phyloP scores from a whole-genome alignment of 805 yeast species.

The Monosporozyma unispora region DNA sequence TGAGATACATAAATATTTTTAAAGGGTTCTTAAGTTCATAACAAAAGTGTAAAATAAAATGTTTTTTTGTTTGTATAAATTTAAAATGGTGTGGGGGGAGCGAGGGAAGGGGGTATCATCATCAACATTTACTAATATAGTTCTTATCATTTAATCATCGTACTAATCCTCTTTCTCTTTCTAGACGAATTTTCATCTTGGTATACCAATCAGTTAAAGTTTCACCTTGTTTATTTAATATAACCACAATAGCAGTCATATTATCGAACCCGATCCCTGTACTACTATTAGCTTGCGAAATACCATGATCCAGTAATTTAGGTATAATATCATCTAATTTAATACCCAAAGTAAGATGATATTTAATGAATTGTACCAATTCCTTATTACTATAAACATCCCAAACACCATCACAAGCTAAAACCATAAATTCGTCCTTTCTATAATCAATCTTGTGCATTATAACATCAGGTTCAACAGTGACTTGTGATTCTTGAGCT shows the following conservation, averaged over 20 bases:
- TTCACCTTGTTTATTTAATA: slow-evolving; percentile 41
- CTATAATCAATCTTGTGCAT: slow-evolving; percentile 38
- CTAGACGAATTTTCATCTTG: slow-evolving; percentile 38
- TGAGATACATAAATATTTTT: too few species aligned
- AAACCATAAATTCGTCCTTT: slow-evolving; percentile 56
- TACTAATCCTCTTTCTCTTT: slow-evolving; percentile 25
- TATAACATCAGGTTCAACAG: slow-evolving; percentile 69
- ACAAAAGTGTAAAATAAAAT: background rate
- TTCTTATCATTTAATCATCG: slow-evolving; percentile 1
- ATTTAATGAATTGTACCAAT: slow-evolving; percentile 45
- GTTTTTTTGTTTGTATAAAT: too few species aligned
- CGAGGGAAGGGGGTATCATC: too few species aligned
- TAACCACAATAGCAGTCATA: slow-evolving; percentile 67
- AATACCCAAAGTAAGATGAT: slow-evolving; percentile 48
- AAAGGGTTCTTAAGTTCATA: background rate
- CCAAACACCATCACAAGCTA: slow-evolving; percentile 85
- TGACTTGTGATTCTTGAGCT: slow-evolving; percentile 71
- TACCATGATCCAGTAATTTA: slow-evolving; percentile 52
- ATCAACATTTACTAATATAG: too few species aligned
- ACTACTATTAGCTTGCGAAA: slow-evolving; percentile 59
- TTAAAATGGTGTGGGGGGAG: too few species aligned
- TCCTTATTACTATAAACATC: slow-evolving; percentile 55
- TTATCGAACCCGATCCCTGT: slow-evolving; percentile 80
- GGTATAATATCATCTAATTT: slow-evolving; percentile 51
- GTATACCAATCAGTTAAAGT: slow-evolving; percentile 51